Conservation (phyloP, 83 land plant species). For the Diphasiastrum complanatum region DNA sequence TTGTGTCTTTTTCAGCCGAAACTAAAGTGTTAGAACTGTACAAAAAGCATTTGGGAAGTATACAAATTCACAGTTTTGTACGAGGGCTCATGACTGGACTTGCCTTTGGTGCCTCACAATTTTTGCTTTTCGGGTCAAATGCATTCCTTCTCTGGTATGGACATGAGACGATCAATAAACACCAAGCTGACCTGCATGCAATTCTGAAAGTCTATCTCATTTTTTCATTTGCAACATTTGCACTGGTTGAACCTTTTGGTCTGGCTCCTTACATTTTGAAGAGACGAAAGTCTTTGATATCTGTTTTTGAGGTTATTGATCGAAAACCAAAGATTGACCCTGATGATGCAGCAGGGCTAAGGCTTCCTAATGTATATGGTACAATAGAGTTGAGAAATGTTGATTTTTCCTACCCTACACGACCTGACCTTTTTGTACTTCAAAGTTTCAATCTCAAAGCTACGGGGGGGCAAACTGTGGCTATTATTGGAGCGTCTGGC, state of each 20-base stretch:
- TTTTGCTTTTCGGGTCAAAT: constrained; percentile 91
- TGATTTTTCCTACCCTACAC: constrained; percentile 83
- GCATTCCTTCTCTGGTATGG: constrained; percentile 94
- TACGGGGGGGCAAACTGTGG: constrained; percentile 85
- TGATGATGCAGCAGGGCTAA: constrained; percentile 71
- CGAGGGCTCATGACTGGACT: constrained; percentile 77
- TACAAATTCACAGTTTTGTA: constrained; percentile 55
- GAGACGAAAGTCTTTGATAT: constrained; percentile 61
- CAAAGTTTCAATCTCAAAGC: constrained; percentile 85
- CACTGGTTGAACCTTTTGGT: constrained; percentile 95
- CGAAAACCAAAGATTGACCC: constrained; percentile 84
- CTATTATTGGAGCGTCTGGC: constrained; percentile 91
- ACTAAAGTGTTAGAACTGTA: constrained; percentile 82
- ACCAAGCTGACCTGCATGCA: constrained; percentile 35
- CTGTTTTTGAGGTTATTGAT: constrained; percentile 91
- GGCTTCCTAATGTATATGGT: constrained; percentile 85
- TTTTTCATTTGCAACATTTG: constrained; percentile 92
- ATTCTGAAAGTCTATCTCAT: constrained; percentile 79
- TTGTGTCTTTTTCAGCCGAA: constrained; percentile 89
- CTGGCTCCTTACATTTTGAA: constrained; percentile 93
- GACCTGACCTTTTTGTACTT: constrained; percentile 71
- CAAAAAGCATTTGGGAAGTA: constrained; percentile 51
- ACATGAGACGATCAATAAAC: constrained; percentile 38
- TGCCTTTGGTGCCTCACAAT: constrained; percentile 89
- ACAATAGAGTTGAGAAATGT: constrained; percentile 79